Conservation (phyloP, 495 filamentous ascomycete genomes). For the Corynascus novoguineensis region DNA sequence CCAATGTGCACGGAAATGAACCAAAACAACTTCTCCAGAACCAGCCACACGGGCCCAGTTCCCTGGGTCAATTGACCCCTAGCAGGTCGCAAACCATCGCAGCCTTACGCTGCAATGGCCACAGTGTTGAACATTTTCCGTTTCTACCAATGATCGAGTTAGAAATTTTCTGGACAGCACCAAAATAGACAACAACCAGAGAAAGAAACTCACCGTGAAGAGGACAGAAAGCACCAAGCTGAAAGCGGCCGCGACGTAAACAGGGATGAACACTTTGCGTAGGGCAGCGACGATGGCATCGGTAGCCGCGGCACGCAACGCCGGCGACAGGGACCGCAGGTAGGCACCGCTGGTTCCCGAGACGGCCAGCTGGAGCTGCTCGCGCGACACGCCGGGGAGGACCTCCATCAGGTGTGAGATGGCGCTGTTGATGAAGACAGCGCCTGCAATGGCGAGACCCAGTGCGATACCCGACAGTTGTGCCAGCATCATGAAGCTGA, state of each 20-base stretch:
- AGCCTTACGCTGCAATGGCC: slow-evolving; percentile 4
- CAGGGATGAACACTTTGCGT: slow-evolving; percentile 12
- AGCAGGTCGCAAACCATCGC: neutral
- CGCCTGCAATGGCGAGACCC: slow-evolving; percentile 12
- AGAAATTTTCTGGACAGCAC: neutral
- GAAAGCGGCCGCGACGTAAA: slow-evolving; percentile 9
- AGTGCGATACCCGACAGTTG: slow-evolving; percentile 6
- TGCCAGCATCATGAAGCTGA: slow-evolving; percentile 45
- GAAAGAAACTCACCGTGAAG: slow-evolving; percentile 7
- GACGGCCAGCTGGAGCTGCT: slow-evolving; percentile 10
- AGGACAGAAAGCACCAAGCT: slow-evolving; percentile 3
- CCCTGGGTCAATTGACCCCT: too few species aligned
- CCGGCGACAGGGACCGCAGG: neutral
- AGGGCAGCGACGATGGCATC: slow-evolving; percentile 1
- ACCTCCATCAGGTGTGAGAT: neutral
- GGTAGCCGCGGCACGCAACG: neutral
- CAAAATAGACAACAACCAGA: too few species aligned
- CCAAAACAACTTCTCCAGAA: too few species aligned
- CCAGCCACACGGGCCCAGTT: too few species aligned
- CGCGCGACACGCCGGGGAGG: slow-evolving; percentile 1
- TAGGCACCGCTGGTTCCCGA: slow-evolving; percentile 7
- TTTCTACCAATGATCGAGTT: neutral
- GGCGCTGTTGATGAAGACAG: slow-evolving; percentile 8
- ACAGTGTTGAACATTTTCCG: slow-evolving; percentile 9
- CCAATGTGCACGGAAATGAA: too few species aligned